Conservation (phyloP, 106 monocot species). For the Cymbidium sinense region DNA sequence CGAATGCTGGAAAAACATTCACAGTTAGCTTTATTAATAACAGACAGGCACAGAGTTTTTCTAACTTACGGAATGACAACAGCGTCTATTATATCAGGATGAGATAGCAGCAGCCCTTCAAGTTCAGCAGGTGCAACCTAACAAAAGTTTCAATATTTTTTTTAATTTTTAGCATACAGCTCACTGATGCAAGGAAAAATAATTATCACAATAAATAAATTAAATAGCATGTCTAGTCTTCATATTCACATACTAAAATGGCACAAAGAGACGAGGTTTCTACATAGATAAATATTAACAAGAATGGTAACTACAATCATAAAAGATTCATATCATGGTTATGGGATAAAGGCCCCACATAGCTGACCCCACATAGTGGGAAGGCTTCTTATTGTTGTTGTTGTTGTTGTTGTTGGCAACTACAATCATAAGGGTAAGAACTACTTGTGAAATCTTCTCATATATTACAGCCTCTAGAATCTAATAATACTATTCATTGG, state of each 20-base stretch:
- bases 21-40: background rate
- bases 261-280: background rate
- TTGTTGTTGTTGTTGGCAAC: too few relatives aligned
- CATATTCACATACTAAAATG: background rate
- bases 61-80: constrained; percentile 84
- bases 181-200: background rate
- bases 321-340: too few relatives aligned
- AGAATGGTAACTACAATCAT: too few relatives aligned
- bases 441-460: too few relatives aligned
- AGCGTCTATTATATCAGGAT: constrained; percentile 83
- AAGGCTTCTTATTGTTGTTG: too few relatives aligned
- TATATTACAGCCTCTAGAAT: too few relatives aligned
- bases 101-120: constrained; percentile 76
- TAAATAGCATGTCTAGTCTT: background rate
- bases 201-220: background rate
- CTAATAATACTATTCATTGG: too few relatives aligned
- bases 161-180: background rate
- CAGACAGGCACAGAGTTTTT: too few relatives aligned
- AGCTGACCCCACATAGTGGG: too few relatives aligned
- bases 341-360: too few relatives aligned
- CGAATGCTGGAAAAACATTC: background rate
- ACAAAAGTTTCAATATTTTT: background rate
- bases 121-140: constrained; percentile 97
- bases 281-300: background rate
- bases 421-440: too few relatives aligned